Evolutionary conservation across 345 rosid genomes (phyloP).

Genomic region (Noccaea caerulescens): DNA sequence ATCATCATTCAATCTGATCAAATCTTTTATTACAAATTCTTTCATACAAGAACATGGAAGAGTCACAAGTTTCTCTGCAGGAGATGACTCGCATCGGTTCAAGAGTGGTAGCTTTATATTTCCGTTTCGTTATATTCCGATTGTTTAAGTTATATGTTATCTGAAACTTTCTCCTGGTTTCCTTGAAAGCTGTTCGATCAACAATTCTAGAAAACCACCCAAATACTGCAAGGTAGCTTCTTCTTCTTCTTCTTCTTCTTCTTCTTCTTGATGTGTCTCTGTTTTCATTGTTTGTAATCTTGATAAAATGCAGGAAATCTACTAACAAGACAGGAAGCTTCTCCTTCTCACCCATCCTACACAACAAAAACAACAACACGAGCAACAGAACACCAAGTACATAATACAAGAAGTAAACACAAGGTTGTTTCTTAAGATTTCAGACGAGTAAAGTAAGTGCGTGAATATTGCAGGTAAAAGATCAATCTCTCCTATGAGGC

Average conservation of each 20-base stretch:
- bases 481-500: constrained; percentile 57
- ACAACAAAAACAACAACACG: constrained; percentile 39
- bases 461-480: constrained; percentile 49
- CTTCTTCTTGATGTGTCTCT: background rate
- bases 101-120: constrained; percentile 45
- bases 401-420: constrained; percentile 7
- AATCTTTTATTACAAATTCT: constrained; percentile 42
- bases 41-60: constrained; percentile 28
- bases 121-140: background rate
- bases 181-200: constrained; percentile 49
- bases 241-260: constrained; percentile 14
- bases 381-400: constrained; percentile 49
- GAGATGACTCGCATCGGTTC: constrained; percentile 46
- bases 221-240: constrained; percentile 47
- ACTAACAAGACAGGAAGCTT: constrained; percentile 45
- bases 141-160: background rate
- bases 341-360: constrained; percentile 45
- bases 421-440: background rate
- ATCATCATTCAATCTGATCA: constrained; percentile 10
- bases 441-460: constrained; percentile 8
- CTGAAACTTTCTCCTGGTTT: constrained; percentile 29
- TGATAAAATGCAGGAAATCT: constrained; percentile 51
- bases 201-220: constrained; percentile 48
- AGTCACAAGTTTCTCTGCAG: constrained; percentile 43
- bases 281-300: background rate